These are phyloP conservation scores for Kodamaea alishanica DNA, from an alignment of 1,139 yeast genomes.

Conservation along the genomic window DNA sequence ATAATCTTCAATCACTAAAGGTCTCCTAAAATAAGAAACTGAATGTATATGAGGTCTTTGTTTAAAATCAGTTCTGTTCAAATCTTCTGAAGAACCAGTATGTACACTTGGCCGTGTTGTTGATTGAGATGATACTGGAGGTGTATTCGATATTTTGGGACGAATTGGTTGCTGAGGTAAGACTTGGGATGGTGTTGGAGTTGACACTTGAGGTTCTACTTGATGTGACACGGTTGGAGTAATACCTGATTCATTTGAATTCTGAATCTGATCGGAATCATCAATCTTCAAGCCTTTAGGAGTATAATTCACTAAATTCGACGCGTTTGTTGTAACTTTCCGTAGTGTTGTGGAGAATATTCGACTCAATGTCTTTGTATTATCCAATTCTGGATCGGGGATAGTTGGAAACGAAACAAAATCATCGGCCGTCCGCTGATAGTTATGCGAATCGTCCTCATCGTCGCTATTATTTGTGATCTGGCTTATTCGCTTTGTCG, in stretches of 20 bases:
- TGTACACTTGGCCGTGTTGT: too few relatives aligned
- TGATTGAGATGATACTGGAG: too few relatives aligned
- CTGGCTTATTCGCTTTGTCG: background rate
- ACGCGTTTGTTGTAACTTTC: conserved; percentile 45
- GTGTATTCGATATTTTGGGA: too few relatives aligned
- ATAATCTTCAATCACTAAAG: conserved; percentile 5
- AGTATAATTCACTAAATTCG: conserved; percentile 35
- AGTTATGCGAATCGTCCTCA: conserved; percentile 9
- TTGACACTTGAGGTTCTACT: too few relatives aligned
- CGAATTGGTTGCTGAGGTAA: too few relatives aligned
- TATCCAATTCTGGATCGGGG: conserved; percentile 42
- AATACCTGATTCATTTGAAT: background rate
- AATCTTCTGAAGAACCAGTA: too few relatives aligned
- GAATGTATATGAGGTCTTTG: too few relatives aligned
- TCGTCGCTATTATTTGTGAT: conserved; percentile 17
- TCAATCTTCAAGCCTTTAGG: conserved; percentile 2
- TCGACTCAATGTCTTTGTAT: conserved; percentile 28
- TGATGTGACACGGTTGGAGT: too few relatives aligned
- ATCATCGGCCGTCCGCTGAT: conserved; percentile 20
- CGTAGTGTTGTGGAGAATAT: conserved; percentile 41
- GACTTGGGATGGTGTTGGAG: too few relatives aligned
- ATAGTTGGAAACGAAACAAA: conserved; percentile 44
- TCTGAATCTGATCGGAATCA: background rate
- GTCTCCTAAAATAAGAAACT: background rate
- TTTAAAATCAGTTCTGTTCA: too few relatives aligned